These are phyloP conservation scores for Phialocephala sp. DNA, from an alignment of 2,329 filamentous ascomycete genomes.

Conservation along the genomic window DNA sequence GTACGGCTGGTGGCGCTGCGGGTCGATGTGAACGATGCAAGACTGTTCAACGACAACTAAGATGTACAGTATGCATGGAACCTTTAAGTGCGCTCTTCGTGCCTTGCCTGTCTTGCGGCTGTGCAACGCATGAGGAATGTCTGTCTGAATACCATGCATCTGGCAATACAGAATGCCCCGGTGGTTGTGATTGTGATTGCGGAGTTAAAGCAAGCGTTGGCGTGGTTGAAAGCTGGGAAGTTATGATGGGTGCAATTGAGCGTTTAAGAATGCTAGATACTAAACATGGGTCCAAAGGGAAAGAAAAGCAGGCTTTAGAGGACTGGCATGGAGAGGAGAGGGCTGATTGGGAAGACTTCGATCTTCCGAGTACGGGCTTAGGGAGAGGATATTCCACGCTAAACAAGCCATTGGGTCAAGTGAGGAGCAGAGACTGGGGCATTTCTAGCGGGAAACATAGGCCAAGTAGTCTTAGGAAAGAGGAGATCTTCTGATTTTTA, in stretches of 20 bases:
- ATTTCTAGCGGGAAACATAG: conserved; percentile 37
- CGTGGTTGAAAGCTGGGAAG: conserved; percentile 66
- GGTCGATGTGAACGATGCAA: conserved; percentile 58
- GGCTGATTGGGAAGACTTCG: conserved; percentile 37
- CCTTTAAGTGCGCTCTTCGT: conserved; percentile 64
- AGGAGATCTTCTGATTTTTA: conserved; percentile 28
- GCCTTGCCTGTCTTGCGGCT: conserved; percentile 67
- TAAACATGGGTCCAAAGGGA: conserved; percentile 20
- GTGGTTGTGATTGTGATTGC: conserved; percentile 69
- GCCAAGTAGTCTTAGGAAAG: conserved; percentile 40
- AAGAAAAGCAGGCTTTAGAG: conserved; percentile 29
- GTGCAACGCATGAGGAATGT: conserved; percentile 64
- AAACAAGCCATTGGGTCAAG: conserved; percentile 38
- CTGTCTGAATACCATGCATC: conserved; percentile 38
- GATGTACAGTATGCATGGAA: conserved; percentile 67
- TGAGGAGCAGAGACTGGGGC: conserved; percentile 40
- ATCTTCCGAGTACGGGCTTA: conserved; percentile 27
- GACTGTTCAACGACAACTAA: conserved; percentile 59
- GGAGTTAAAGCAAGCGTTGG: conserved; percentile 60
- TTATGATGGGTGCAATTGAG: conserved; percentile 52
- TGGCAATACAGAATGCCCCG: conserved; percentile 61
- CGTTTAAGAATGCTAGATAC: conserved; percentile 35
- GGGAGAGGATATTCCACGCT: conserved; percentile 38
- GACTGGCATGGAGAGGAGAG: conserved; percentile 36
- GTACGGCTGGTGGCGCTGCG: conserved; percentile 50